Base-by-base conservation (phyloP, 352 stramenopile genomes). In the Sclerospora graminicola region DNA sequence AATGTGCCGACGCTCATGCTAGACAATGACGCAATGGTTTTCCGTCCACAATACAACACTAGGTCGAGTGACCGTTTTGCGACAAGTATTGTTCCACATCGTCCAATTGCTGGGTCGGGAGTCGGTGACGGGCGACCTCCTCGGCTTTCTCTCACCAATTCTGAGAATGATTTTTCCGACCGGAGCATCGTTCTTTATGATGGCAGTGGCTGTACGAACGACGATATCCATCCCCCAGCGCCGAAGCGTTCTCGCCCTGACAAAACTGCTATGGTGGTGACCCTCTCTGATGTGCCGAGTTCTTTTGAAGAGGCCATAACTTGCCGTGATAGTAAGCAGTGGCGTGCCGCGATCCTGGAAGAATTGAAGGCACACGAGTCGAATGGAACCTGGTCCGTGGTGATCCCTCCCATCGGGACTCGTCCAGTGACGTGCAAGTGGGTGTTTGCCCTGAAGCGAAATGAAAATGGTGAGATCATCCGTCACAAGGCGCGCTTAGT, bases 211-310 rank as follows among this genome's bases (percentile, higher is more conserved):
- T 7, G 21, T 26, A 26, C 21, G 21, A 26, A 26, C 21, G 6
- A 6, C 21, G 21, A 26, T 6, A 26, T 26, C 21, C 21, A 26
- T 3, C 21, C 21, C 42, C 48, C 14, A 47, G 51, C 7, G 42
- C 36, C 28, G 42, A 48, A 28, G 42, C 31, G 29, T 52, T 11
- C n/a, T 42, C 2, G 34, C 41, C 21, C 21, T 26, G 21, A 26
- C 21, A 6, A 26, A 10, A 45, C 40, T 13, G 32, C 33, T 24
- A 41, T 34, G n/a, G 49, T 27, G 4, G 18, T 55, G 4, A 21
- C 10, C 2, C 14, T 16, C 5, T 2, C 2, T 2, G 31, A 44
- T 13, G 11, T 21, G 14, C 18, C 24, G 10, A 24, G 11, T 7
- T 50, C 20, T 3, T 41, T 31, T n/a, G 21, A 4, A 5, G 16